Percentiles rank a stretch among this genome's conserved stretches.
Conservation (phyloP, 2,329 filamentous ascomycete genomes). For the Fusarium guadeloupense region DNA sequence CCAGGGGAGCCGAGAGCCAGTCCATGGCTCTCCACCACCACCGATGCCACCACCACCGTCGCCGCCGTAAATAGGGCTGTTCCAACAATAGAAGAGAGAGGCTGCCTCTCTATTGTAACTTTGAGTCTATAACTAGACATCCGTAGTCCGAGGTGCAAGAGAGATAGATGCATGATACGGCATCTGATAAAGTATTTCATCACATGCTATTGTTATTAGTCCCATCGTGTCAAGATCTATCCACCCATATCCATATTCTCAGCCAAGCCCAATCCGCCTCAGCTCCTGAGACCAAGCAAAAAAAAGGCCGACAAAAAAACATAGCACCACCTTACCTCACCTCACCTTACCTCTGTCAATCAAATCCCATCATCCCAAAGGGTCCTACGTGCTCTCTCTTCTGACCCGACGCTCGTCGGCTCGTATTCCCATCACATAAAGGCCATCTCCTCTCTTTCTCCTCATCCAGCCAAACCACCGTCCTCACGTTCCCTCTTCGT, state of each 20-base stretch:
- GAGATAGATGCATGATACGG: too few species aligned
- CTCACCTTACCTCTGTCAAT: not conserved
- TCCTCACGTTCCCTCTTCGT: conserved; percentile 13
- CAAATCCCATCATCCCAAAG: not conserved
- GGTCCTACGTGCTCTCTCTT: conserved; percentile 18
- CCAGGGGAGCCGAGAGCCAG: conserved; percentile 23
- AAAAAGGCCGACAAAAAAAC: conserved; percentile 15
- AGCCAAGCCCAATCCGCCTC: conserved; percentile 25
- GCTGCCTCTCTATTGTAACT: conserved; percentile 25
- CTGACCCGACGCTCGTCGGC: conserved; percentile 21
- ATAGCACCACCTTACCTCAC: conserved; percentile 18
- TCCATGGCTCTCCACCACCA: conserved; percentile 14
- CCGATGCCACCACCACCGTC: conserved; percentile 31
- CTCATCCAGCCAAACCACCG: conserved; percentile 41
- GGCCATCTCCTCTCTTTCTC: conserved; percentile 22
- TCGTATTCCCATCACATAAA: conserved; percentile 43
- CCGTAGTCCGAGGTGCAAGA: too few species aligned
- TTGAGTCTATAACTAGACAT: conserved; percentile 25
- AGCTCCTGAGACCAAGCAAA: conserved; percentile 25
- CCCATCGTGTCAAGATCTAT: not conserved
- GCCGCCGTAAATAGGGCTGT: conserved; percentile 31
- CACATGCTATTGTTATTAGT: not conserved
- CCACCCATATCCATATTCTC: not conserved
- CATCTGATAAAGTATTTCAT: too few species aligned
- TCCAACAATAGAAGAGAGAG: conserved; percentile 37